Base-by-base conservation (phyloP, 371 early-diverging fungal species). In the Mucor sp. region DNA sequence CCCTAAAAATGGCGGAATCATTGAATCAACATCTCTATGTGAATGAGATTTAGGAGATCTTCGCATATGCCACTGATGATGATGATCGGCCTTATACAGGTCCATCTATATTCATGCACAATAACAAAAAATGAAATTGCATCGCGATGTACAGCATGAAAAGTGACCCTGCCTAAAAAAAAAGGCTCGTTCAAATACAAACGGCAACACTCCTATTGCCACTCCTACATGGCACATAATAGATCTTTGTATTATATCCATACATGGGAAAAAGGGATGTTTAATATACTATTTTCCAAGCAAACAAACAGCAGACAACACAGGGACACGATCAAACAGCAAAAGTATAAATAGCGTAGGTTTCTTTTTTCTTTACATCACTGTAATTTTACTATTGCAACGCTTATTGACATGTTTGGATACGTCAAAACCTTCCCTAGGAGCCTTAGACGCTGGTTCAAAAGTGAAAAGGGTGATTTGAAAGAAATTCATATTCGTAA, bases 401-500 rank as follows among this genome's bases (percentile, higher is more conserved):
- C 11, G 0, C 8, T 23, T 25, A 25, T 50, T 19, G 8, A 32
- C 17, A 56, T 56, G 57, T 11, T 56, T 56, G 32, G 32, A 56
- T 28, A 30, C 28, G 17, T 56, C 57, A 56, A 56, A 56, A 56
- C 57, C 6, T 56, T 56, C 32, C 57, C 57, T 30, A 28, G 32
- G 32, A 56, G 57, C 32, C 28, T 12, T 5, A 32, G 32, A 17
- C 32, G 32, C 17, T 56, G 57, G 57, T 56, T 56, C 19, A 28
- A 1, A 6, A 4, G 17, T 30, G 32, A 30, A 32, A 56, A 32
- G 28, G 32, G n/a, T 56, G 57, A 56, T 30, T 30, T 56, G 17
- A 56, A 56, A 56, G 57, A 56, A 19, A 6, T 56, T 17, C 57
- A 56, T 32, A 28, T 56, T 56, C 32, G 57, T 56, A 56, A 17